Evolutionary conservation across 2,329 filamentous ascomycete genomes (phyloP), one percentile per base, ranked within the genome.

Genomic region (Tolypocladium sp.): DNA sequence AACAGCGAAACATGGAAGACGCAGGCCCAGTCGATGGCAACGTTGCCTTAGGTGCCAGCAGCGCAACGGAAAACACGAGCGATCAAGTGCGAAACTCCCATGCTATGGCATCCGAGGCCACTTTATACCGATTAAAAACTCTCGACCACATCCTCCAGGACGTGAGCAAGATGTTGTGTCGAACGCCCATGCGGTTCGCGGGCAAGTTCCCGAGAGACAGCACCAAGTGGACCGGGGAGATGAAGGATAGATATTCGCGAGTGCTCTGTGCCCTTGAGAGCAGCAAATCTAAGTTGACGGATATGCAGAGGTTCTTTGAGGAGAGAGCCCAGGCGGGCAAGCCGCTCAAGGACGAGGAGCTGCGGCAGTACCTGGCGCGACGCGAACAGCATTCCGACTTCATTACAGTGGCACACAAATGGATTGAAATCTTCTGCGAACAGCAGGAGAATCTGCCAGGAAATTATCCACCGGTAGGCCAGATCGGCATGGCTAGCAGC

Each of bases 181-280:
- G 73, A 20, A 69, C 77, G 1, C 79, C 79, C 1, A 64, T 74
- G 1, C 68, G 72, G n/a, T 57, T 81, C 0, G 66, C 70, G 0
- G 75, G 78, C n/a, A 78, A 77, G 60, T 66, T 70, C 17, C 70
- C 74, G 4, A 70, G 73, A 0, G 75, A 79, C 20, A 72, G 74
- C 7, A 72, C 74, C 2, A 80, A 80, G 61, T 83, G 79, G 79
- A 66, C 78, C 2, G 71, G 76, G 8, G 77, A 82, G 2, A 70
- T 77, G 35, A 81, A 77, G 63, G 69, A 73, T 0, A 75, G 74
- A 57, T 82, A 84, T 59, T 71, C 73, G 0, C 71, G 77, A 42
- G 80, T 78, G 0, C 67, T 85, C 8, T 70, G 77, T 63, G 73
- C 76, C 2, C 82, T 84, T 73, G 81, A 84, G 41, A 70, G 63